These are phyloP conservation scores for Zymoseptoria ardabiliae DNA, from an alignment of 2,329 filamentous ascomycete genomes.

Conservation along the genomic window DNA sequence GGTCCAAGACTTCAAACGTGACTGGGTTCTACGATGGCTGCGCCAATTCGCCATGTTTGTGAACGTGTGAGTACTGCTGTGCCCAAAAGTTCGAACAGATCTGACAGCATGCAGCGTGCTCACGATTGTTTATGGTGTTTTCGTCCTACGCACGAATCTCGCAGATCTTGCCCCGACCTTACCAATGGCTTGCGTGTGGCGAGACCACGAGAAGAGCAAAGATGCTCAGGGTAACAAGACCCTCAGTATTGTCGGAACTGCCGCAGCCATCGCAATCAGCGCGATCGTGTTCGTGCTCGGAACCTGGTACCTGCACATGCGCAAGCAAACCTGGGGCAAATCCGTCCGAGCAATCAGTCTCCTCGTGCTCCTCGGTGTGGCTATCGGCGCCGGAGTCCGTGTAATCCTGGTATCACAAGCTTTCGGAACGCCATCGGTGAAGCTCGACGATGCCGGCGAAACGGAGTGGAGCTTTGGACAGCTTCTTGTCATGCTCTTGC, in stretches of 20 bases:
- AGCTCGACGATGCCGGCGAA: slow-evolving; percentile 47
- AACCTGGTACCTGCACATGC: slow-evolving; percentile 58
- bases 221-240: slow-evolving; percentile 29
- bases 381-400: slow-evolving; percentile 51
- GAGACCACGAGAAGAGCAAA: slow-evolving; percentile 33
- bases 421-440: slow-evolving; percentile 48
- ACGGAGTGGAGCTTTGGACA: slow-evolving; percentile 57
- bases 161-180: slow-evolving; percentile 46
- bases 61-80: slow-evolving; percentile 39
- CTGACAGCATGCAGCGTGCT: slow-evolving; percentile 32
- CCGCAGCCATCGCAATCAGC: slow-evolving; percentile 54
- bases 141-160: slow-evolving; percentile 49
- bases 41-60: slow-evolving; percentile 59
- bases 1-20: slow-evolving; percentile 57
- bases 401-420: slow-evolving; percentile 54
- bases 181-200: slow-evolving; percentile 57
- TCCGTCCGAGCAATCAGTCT: slow-evolving; percentile 48
- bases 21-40: slow-evolving; percentile 61
- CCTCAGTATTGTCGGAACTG: slow-evolving; percentile 49
- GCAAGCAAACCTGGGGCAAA: slow-evolving; percentile 48
- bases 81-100: neutral
- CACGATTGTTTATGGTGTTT: slow-evolving; percentile 49
- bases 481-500: slow-evolving; percentile 51
- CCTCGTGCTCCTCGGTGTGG: slow-evolving; percentile 45
- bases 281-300: slow-evolving; percentile 51